Conservation (phyloP, 805 yeast genomes). For the Metschnikowia peoriensis region DNA sequence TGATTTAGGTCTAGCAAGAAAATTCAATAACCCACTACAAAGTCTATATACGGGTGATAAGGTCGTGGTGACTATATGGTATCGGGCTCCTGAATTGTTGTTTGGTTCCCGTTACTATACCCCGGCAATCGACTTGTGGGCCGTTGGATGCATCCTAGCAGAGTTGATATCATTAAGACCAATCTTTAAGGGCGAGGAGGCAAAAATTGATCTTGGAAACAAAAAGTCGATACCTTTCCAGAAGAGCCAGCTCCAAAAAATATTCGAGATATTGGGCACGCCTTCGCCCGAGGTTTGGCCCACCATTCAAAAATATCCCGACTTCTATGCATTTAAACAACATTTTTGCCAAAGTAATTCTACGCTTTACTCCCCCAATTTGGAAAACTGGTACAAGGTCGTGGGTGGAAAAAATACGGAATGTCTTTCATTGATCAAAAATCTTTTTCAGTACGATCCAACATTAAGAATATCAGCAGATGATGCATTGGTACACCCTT, state of each 20-base stretch:
- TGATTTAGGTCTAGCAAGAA: slow-evolving; percentile 87
- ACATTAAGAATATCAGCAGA: slow-evolving; percentile 73
- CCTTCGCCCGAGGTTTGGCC: slow-evolving; percentile 84
- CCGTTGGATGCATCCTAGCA: slow-evolving; percentile 92
- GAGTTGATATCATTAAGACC: slow-evolving; percentile 88
- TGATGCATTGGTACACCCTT: slow-evolving; percentile 72
- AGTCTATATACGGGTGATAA: slow-evolving; percentile 88
- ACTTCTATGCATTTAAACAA: slow-evolving; percentile 53
- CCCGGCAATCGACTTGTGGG: slow-evolving; percentile 92
- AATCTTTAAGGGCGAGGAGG: slow-evolving; percentile 96
- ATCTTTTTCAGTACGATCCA: slow-evolving; percentile 81
- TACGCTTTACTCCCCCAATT: slow-evolving; percentile 55
- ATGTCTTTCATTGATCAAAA: slow-evolving; percentile 63
- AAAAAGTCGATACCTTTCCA: slow-evolving; percentile 94
- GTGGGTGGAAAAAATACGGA: slow-evolving; percentile 71
- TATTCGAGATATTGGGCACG: slow-evolving; percentile 89
- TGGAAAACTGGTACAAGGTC: slow-evolving; percentile 82
- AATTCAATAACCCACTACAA: slow-evolving; percentile 83
- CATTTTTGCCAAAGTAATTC: slow-evolving; percentile 48
- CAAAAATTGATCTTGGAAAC: slow-evolving; percentile 77
- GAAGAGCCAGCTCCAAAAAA: slow-evolving; percentile 85
- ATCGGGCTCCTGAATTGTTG: slow-evolving; percentile 87
- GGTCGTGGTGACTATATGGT: slow-evolving; percentile 97
- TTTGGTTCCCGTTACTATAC: slow-evolving; percentile 93
- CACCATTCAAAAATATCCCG: slow-evolving; percentile 76